Conservation (phyloP, 2,329 filamentous ascomycete genomes). For the Sporothrix globosa region DNA sequence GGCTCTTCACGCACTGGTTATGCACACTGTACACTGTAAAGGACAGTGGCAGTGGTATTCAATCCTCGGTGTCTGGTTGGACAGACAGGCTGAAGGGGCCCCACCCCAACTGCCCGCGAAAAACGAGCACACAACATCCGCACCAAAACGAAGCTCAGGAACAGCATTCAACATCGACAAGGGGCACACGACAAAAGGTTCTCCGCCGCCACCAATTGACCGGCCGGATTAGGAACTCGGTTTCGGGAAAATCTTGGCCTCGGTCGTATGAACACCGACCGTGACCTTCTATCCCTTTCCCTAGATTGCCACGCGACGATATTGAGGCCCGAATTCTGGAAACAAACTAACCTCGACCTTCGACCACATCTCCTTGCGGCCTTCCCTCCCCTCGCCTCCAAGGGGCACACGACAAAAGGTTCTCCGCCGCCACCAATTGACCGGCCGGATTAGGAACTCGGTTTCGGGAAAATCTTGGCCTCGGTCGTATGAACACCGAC, state of each 20-base stretch:
- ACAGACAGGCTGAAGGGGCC: background rate
- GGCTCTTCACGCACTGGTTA: background rate
- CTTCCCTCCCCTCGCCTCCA: background rate
- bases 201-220: constrained; percentile 10
- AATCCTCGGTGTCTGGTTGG: constrained; percentile 23
- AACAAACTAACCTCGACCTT: background rate
- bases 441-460: background rate
- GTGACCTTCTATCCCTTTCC: background rate
- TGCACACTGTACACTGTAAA: background rate
- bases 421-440: constrained; percentile 8
- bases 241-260: background rate
- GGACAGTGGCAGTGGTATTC: background rate
- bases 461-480: background rate
- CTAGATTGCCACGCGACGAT: background rate
- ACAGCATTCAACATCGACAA: background rate
- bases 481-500: background rate
- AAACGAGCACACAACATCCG: constrained; percentile 22
- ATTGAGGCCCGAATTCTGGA: background rate
- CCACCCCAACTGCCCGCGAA: constrained; percentile 16
- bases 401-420: background rate
- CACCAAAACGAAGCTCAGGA: constrained; percentile 13
- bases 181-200: background rate
- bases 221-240: background rate
- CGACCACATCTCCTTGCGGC: background rate
- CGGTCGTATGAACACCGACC: background rate